Evolutionary conservation across 2,329 filamentous ascomycete species (phyloP), one percentile per base, ranked within the genome.

Genomic region (Dactylellina leptospora): DNA sequence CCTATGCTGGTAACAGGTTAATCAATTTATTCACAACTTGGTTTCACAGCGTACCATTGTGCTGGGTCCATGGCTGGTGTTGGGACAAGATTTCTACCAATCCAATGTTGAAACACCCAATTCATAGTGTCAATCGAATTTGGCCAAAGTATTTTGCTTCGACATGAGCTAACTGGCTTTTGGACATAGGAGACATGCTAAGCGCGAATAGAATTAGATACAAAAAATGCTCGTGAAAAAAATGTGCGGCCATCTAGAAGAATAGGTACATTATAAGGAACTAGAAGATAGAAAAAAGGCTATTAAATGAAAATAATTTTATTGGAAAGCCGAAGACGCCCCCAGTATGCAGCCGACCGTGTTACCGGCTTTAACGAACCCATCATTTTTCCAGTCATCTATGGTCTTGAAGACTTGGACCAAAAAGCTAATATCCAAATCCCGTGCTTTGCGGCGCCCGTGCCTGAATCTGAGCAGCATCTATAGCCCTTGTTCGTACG

Each of bases 331-430:
- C 54, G 45, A 44, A 50, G 48, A 56, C 56, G 56, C 64, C 55
- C 50, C 56, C 63, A 45, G 40, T 50, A 70, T 70, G 64, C 64
- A 53, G 44, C 54, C 54, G 62, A 62, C 47, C 53, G 53, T 48
- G 28, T 10, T 47, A 16, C 36, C 11, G 36, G 18, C 10, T 4
- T n/a, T 40, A 40, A 40, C 36, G n/a, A 11, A 40, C 13, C 4
- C 13, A 3, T 40, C 62, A 27, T 40, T 30, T 3, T 45, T 20
- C 36, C 23, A n/a, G n/a, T 36, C 16, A 40, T 11, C n/a, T 51
- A 36, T 38, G 18, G n/a, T 36, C 27, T 16, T 44, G 30, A 23
- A 23, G 28, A 28, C 63, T 54, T 20, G 42, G 13, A 33, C 40
- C 11, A 45, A 5, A 6, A 23, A 23, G 30, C 45, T 66, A 66